A percentile compares a stretch with the other conserved stretches of the same genome.
phyloP scores from a whole-genome alignment of 2,329 filamentous ascomycete genomes.

The Teratosphaeria gauchensis region DNA sequence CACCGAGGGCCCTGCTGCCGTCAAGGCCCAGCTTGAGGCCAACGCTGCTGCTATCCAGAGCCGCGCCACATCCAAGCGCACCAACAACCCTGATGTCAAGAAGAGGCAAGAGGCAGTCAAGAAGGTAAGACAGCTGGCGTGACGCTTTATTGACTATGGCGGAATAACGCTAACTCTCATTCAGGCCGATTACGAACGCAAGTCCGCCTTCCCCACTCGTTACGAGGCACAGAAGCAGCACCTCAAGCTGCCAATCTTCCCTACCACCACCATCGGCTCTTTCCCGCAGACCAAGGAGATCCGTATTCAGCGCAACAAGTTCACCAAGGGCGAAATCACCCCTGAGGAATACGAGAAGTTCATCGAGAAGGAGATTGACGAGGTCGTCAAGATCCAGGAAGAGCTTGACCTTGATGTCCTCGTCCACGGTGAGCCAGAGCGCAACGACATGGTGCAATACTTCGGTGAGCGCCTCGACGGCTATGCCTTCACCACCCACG shows the following conservation, averaged over 20 bases:
- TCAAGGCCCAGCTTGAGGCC: constrained; percentile 82
- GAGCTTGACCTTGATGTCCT: constrained; percentile 95
- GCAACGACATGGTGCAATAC: constrained; percentile 99
- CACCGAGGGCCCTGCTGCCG: constrained; percentile 78
- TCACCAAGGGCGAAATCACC: constrained; percentile 97
- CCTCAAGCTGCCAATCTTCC: constrained; percentile 92
- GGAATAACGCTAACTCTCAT: neutral
- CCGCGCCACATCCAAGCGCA: constrained; percentile 83
- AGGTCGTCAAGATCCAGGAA: constrained; percentile 93
- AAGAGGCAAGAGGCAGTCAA: constrained; percentile 86
- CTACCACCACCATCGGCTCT: constrained; percentile 96
- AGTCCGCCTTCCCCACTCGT: constrained; percentile 76
- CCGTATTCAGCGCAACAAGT: constrained; percentile 90
- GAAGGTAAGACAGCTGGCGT: constrained; percentile 50
- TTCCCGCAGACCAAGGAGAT: constrained; percentile 99
- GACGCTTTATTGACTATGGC: neutral
- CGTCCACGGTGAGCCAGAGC: constrained; percentile 98
- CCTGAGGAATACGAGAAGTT: constrained; percentile 92
- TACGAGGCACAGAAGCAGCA: constrained; percentile 83
- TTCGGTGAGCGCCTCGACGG: constrained; percentile 95
- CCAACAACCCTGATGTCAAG: constrained; percentile 97
- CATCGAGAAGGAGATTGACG: constrained; percentile 97
- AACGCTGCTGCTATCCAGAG: constrained; percentile 91
- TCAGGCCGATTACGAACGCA: constrained; percentile 51
- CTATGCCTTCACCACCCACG: constrained; percentile 98